These are phyloP conservation scores for Talaromyces sp. DNA, from an alignment of 2,329 filamentous ascomycete species.

Conservation along the genomic window DNA sequence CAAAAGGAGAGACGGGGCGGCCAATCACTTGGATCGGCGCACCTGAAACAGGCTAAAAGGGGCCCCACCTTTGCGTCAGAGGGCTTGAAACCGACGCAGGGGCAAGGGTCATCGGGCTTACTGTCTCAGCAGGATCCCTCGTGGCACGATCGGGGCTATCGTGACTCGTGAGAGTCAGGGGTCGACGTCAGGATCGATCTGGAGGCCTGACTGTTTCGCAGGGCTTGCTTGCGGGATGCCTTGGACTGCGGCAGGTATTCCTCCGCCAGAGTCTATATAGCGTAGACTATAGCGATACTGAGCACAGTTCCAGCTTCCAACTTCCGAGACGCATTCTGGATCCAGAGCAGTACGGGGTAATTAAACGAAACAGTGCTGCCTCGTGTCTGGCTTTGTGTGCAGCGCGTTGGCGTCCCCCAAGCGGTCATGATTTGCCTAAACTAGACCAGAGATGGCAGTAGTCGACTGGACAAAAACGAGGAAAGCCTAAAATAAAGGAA, in stretches of 20 bases:
- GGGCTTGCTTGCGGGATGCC: too few species aligned
- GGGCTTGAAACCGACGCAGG: neutral
- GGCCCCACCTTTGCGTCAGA: neutral
- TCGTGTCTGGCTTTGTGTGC: neutral
- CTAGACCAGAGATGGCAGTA: neutral
- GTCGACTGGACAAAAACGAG: neutral
- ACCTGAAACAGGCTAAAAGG: neutral
- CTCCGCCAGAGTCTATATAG: too few species aligned
- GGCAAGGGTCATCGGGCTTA: neutral
- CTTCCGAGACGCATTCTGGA: neutral
- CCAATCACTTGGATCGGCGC: neutral
- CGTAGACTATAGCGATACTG: too few species aligned
- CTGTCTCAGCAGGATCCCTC: neutral
- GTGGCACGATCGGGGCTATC: neutral
- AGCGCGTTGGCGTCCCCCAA: neutral
- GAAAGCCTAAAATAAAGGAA: neutral
- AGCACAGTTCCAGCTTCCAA: too few species aligned
- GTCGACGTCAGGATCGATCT: neutral
- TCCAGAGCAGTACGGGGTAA: neutral
- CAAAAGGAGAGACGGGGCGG: neutral
- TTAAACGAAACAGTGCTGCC: neutral
- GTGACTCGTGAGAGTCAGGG: neutral
- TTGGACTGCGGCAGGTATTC: too few species aligned
- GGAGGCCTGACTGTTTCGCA: neutral
- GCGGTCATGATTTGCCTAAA: neutral